Base-by-base conservation (phyloP, 192 early-diverging fungal genomes). In the Linnemannia zychae region DNA sequence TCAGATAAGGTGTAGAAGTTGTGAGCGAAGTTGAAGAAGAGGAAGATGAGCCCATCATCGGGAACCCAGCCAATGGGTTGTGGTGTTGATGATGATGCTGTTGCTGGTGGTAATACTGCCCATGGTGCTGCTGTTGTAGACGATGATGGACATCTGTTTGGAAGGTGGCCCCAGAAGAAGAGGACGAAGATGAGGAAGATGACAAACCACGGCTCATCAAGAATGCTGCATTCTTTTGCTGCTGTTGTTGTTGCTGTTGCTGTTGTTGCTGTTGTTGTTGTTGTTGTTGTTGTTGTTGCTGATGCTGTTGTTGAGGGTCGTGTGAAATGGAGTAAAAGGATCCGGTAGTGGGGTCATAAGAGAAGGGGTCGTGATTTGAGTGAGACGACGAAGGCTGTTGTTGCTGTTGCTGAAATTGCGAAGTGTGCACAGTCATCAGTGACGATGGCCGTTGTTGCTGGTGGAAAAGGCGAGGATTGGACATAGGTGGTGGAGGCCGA, bases 111-210 rank as follows among this genome's bases (percentile, higher is more conserved):
- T 70, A 38, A 22, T 60, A 36, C 12, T 63, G 57, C 1, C 28
- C 24, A 11, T 72, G 16, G 7, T 47, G 40, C 33, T 24, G 50
- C 22, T 67, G 69, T 38, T 50, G 75, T 13, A 67, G 72, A 28
- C 37, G 33, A 15, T 71, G 60, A n/a, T 70, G 36, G 13, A 15
- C 11, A 28, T 63, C 57, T 28, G 57, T 15, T 31, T 57, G 69
- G 52, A 77, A 70, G 2, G 60, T 82, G 3, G 65, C 34, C 9
- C 81, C 76, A 31, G 81, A 83, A 33, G 76, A 83, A 4, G 75
- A 74, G 0, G 81, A 83, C 18, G 76, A 78, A 22, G 76, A 60
- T 12, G 81, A 83, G 22, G 81, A 83, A n/a, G 82, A 87, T 15
- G 85, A 84, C 22, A 78, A 66, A 36, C 74, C 81, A 37, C 81